Evolutionary conservation across 176 grass and related monocot genomes (phyloP).

Genomic region (Avena eriantha): DNA sequence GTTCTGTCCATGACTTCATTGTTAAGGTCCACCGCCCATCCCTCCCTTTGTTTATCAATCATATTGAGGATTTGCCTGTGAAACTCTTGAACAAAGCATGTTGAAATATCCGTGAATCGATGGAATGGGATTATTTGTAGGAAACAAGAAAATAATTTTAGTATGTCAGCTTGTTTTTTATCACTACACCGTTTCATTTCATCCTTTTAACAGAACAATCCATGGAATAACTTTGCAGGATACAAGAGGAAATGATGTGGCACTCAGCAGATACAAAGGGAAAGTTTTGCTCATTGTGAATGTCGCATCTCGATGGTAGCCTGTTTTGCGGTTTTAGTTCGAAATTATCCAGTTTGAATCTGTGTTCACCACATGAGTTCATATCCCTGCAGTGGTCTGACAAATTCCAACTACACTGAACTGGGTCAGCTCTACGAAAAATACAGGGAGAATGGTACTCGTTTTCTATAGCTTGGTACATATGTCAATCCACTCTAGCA

Average conservation of each 20-base stretch:
- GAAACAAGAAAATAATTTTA: not conserved
- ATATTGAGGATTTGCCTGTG: not conserved
- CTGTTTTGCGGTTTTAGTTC: not conserved
- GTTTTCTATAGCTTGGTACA: slow-evolving; percentile 2
- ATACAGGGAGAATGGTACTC: slow-evolving; percentile 51
- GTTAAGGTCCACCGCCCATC: slow-evolving; percentile 51
- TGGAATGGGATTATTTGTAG: not conserved
- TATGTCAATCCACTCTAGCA: slow-evolving; percentile 7
- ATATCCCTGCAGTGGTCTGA: slow-evolving; percentile 60
- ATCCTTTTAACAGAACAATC: not conserved
- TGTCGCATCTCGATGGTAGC: slow-evolving; percentile 67
- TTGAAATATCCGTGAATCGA: not conserved
- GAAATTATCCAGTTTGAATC: not conserved
- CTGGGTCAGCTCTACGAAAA: slow-evolving; percentile 59
- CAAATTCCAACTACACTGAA: slow-evolving; percentile 61
- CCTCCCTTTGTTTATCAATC: slow-evolving; percentile 1
- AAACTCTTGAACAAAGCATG: not conserved
- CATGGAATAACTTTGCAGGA: slow-evolving; percentile 48
- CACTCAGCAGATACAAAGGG: slow-evolving; percentile 68
- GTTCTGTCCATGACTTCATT: slow-evolving; percentile 60
- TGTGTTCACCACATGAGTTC: slow-evolving; percentile 13
- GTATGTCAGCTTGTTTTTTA: not conserved
- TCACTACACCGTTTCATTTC: not conserved
- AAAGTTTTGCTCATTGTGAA: slow-evolving; percentile 77
- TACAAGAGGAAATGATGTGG: slow-evolving; percentile 61